Evolutionary conservation across 306 rosid genomes (phyloP), one percentile per base, ranked within the genome.

Genomic region (Fagus sylvatica): DNA sequence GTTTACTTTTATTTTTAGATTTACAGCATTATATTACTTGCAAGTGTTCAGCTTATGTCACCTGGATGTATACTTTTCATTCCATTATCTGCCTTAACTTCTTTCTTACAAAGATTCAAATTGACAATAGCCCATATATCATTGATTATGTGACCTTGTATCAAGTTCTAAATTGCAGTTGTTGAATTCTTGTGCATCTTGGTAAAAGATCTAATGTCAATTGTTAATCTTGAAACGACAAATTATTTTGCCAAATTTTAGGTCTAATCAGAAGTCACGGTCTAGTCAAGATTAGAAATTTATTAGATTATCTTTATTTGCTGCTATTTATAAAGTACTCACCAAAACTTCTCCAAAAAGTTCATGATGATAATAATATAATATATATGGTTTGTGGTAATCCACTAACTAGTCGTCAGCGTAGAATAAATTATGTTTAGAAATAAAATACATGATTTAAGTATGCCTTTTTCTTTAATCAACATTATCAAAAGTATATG

Each of bases 241-340:
- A 36, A 54, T 67, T 65, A 70, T 57, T 79, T 17, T 11, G 64
- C 75, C 67, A 74, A 79, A 55, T 67, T 68, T 43, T 33, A 74
- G 64, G 69, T 19, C 32, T 56, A 55, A 68, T 73, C 28, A 57
- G 6, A 57, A 22, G 65, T 28, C 65, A 28, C 65, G 7, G 32
- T 4, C 33, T 56, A 32, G 67, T 12, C 1, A 34, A 32, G 51
- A 46, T 10, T 46, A 10, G 51, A 46, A 8, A 46, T 46, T 46
- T 12, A 46, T 46, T 46, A 46, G 9, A 46, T 46, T 46, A 46
- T 46, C 51, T 46, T 13, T 46, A 46, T 12, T 46, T 8, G 51
- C 9, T 46, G 11, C 11, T 46, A 12, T 46, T 8, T 46, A 46
- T 22, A 10, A 46, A 46, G 51, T 46, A 46, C 51, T 46, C 51